These are phyloP conservation scores for Skeletonema tropicum DNA, from an alignment of 108 stramenopile genomes.

Conservation along the genomic window DNA sequence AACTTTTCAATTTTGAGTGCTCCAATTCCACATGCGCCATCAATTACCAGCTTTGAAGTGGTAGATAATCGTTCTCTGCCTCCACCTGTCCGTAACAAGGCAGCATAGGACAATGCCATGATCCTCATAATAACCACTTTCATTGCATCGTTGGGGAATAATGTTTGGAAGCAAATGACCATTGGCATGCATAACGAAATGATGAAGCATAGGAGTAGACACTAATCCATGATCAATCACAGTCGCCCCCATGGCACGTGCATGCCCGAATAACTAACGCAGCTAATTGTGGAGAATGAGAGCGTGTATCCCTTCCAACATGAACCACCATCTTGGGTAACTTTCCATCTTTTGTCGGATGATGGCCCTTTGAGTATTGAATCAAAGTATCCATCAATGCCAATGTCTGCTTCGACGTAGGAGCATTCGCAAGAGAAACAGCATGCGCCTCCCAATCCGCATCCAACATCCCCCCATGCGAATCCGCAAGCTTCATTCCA, in stretches of 20 bases:
- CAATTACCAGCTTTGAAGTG: conserved; percentile 63
- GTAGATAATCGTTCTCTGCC: conserved; percentile 6
- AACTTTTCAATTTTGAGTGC: conserved; percentile 59
- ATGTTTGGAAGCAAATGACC: conserved; percentile 59
- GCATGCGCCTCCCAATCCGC: conserved; percentile 78
- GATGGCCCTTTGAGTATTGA: conserved; percentile 8
- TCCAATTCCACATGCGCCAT: conserved; percentile 95
- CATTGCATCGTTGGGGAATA: conserved; percentile 64
- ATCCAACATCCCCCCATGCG: conserved; percentile 92
- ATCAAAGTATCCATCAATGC: conserved; percentile 28
- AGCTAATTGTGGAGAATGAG: conserved; percentile 75
- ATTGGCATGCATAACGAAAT: conserved; percentile 87
- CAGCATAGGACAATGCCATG: conserved; percentile 73
- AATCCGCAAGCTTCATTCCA: conserved; percentile 95
- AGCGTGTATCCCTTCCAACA: conserved; percentile 90
- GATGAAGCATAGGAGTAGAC: conserved; percentile 95
- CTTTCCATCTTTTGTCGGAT: conserved; percentile 8
- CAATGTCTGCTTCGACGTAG: conserved; percentile 35
- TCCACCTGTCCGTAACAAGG: conserved; percentile 53
- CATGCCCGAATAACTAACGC: conserved; percentile 59
- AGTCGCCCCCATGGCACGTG: conserved; percentile 64
- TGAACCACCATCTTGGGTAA: conserved; percentile 63
- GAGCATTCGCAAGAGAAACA: conserved; percentile 71
- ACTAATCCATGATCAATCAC: conserved; percentile 87
- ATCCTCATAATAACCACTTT: conserved; percentile 80